Evolutionary conservation across 345 rosid species (phyloP).

Genomic region (Carallia pectinifolia): DNA sequence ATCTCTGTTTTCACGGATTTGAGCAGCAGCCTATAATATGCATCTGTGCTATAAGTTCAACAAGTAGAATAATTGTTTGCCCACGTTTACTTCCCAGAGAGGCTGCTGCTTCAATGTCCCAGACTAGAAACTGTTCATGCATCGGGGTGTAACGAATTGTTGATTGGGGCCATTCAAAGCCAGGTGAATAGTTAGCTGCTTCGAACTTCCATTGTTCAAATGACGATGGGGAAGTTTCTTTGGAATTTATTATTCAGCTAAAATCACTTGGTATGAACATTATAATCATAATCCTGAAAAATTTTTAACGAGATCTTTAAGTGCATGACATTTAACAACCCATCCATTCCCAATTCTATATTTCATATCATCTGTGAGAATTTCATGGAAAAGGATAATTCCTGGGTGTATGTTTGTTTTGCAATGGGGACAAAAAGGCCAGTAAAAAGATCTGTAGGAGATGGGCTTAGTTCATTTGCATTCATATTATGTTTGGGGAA

Average conservation of each 20-base stretch:
- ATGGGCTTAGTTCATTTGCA: background rate
- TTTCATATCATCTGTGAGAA: too few relatives aligned
- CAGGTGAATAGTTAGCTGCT: constrained; percentile 58
- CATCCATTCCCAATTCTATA: too few relatives aligned
- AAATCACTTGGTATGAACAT: too few relatives aligned
- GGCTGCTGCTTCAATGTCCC: constrained; percentile 87
- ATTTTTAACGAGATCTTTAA: too few relatives aligned
- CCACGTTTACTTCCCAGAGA: constrained; percentile 37
- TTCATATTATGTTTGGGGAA: background rate
- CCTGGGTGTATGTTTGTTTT: too few relatives aligned
- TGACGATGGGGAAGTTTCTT: background rate
- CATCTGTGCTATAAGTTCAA: background rate
- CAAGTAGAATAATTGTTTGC: background rate
- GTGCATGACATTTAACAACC: too few relatives aligned
- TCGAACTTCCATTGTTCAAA: background rate
- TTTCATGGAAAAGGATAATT: too few relatives aligned
- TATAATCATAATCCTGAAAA: too few relatives aligned
- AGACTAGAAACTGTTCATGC: constrained; percentile 74
- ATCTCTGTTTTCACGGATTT: constrained; percentile 2
- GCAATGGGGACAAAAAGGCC: too few relatives aligned
- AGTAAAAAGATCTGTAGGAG: background rate
- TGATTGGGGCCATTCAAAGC: constrained; percentile 57
- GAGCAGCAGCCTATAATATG: constrained; percentile 1
- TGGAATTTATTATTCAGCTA: too few relatives aligned
- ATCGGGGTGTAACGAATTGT: constrained; percentile 64